These are phyloP conservation scores for Monosporascus sp. DNA, from an alignment of 2,329 filamentous ascomycete genomes.

Conservation along the genomic window DNA sequence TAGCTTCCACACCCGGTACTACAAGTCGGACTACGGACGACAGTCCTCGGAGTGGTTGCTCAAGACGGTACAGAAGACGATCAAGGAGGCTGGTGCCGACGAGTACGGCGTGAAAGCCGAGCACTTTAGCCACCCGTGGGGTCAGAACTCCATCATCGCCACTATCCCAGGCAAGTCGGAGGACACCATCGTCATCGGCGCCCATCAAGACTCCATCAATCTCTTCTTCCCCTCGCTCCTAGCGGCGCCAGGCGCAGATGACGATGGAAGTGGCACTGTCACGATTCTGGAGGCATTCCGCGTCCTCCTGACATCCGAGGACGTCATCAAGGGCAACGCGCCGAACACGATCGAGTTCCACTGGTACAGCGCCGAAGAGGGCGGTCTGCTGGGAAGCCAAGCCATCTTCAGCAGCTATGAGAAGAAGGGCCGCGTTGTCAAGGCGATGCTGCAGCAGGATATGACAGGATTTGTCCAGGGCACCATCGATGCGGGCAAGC, in stretches of 20 bases:
- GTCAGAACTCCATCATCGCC: slow-evolving; percentile 85
- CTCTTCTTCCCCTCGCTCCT: slow-evolving; percentile 80
- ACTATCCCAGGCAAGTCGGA: slow-evolving; percentile 82
- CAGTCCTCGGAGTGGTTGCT: slow-evolving; percentile 88
- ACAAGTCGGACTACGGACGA: slow-evolving; percentile 70
- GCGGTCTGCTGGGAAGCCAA: slow-evolving; percentile 65
- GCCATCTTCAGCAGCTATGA: slow-evolving; percentile 83
- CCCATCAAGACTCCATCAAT: slow-evolving; percentile 95
- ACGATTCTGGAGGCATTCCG: slow-evolving; percentile 91
- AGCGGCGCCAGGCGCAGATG: slow-evolving; percentile 87
- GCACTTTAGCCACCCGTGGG: slow-evolving; percentile 79
- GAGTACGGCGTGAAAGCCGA: slow-evolving; percentile 61
- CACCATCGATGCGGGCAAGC: slow-evolving; percentile 74
- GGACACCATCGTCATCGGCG: slow-evolving; percentile 81
- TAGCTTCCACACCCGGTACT: slow-evolving; percentile 77
- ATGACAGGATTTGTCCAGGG: slow-evolving; percentile 90
- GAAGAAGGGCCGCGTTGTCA: slow-evolving; percentile 66
- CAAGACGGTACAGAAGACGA: slow-evolving; percentile 64
- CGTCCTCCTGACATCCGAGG: slow-evolving; percentile 67
- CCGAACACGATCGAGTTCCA: slow-evolving; percentile 92
- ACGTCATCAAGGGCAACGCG: slow-evolving; percentile 65
- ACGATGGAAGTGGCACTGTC: slow-evolving; percentile 88
- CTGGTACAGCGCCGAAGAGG: slow-evolving; percentile 78
- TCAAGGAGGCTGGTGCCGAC: slow-evolving; percentile 66
- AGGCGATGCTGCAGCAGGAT: slow-evolving; percentile 97